Evolutionary conservation across 2,329 filamentous ascomycete species (phyloP), one percentile per base, ranked within the genome.

Genomic region (Orbilia oligospora): DNA sequence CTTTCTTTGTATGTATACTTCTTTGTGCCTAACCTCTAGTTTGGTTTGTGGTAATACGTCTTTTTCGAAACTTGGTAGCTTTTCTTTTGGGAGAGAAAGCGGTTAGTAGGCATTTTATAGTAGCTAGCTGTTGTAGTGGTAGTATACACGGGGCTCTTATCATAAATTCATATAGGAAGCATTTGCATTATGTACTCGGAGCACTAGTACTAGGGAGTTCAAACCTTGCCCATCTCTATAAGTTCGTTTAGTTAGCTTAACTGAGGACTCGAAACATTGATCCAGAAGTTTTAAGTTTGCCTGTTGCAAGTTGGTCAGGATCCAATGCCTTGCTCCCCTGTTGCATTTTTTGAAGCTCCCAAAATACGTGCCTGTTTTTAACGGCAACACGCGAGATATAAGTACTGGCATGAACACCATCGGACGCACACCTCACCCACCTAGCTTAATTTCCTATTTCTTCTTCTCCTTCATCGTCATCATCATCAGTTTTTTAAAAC

Each of bases 291-390:
- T 36, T 1, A 36, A 36, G 33, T 8, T 9, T 41, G 51, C 27
- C 22, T 30, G 27, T 6, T 30, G 27, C 27, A 27, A 22, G n/a
- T 24, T 61, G 14, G 27, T 36, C 18, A 61, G 56, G 56, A 61
- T 61, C 56, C 36, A 61, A 36, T n/a, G 36, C 22, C n/a, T 20
- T 12, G 12, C 10, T 12, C 18, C 36, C 20, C 20, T 61, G 56
- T 61, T 61, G 56, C 36, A 61, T 61, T 61, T 61, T 61, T 44
- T 61, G 56, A 61, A 61, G 56, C 56, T 61, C 56, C 56, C 56
- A 27, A n/a, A n/a, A 44, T 61, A 20, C 56, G 56, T 61, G 56
- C 56, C 56, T 61, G 33, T 61, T 61, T 61, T 61, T 61, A 14
- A 24, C 4, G 10, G 36, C 56, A 61, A 61, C 56, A 27, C 56